These are phyloP conservation scores for Eucalyptus melliodora DNA, from an alignment of 345 rosid species.

Conservation along the genomic window DNA sequence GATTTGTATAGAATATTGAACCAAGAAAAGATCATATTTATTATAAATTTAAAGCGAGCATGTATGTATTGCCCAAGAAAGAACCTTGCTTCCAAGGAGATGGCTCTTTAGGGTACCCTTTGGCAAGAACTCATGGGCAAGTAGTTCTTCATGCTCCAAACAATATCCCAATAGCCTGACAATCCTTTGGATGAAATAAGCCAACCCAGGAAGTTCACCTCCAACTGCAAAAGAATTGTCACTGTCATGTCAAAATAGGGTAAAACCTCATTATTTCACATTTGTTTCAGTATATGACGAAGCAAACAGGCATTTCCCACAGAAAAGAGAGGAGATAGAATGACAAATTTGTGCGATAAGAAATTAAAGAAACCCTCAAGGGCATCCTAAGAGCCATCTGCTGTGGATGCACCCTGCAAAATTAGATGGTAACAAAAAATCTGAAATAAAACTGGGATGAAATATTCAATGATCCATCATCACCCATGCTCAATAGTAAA, in stretches of 20 bases:
- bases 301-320: background rate
- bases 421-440: background rate
- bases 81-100: conserved; percentile 4
- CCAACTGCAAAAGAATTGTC: background rate
- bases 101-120: conserved; percentile 4
- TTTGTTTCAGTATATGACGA: background rate
- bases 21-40: background rate
- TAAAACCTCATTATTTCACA: background rate
- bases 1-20: background rate
- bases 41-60: background rate
- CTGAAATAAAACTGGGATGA: background rate
- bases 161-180: conserved; percentile 6
- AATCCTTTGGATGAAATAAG: background rate
- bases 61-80: background rate
- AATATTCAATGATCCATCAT: background rate
- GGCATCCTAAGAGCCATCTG: background rate
- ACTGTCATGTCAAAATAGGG: background rate
- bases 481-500: background rate
- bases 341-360: accelerated
- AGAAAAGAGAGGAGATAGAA: background rate
- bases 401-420: background rate
- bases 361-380: background rate
- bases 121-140: conserved; percentile 2
- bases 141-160: background rate
- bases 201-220: background rate